Evolutionary conservation across 257 asterid species (phyloP), one percentile per base, ranked within the genome.

Genomic region (Misopates orontium): DNA sequence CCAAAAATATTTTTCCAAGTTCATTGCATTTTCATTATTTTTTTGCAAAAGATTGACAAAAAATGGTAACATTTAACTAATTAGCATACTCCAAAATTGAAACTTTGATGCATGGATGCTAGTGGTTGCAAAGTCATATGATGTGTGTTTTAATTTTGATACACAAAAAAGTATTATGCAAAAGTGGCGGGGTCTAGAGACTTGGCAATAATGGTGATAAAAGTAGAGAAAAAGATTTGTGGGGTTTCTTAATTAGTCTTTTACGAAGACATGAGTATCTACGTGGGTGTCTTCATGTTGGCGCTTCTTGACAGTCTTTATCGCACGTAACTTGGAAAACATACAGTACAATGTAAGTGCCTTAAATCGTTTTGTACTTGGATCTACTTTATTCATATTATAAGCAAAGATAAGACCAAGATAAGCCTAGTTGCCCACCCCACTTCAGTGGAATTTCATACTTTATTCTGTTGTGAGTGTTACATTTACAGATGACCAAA

Each of bases 241-340:
- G 52, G 80, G 71, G 81, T 75, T 75, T 73, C 75, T 67, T 74
- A 63, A 64, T 80, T 76, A 64, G 68, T 70, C 68, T 69, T 75
- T 71, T 70, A 36, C 75, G 71, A 68, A 55, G 65, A 77, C 82
- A 84, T 67, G 78, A 73, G 74, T 67, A 78, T 80, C 85, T 68
- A 68, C 42, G 77, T 79, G 80, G 83, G 83, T 66, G 81, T 77
- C 81, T 69, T 78, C 71, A 63, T 74, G 79, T 57, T 74, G 85
- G 78, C 63, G 52, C 67, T 76, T 73, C 78, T 74, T 70, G 32
- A 44, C 59, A 55, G 64, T 61, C 20, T 70, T 66, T 55, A 2
- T 59, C 44, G 69, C 66, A 61, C 42, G 42, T 36, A 36, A 36
- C 42, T 36, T 9, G 11, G 42, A 1, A 4, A 9, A n/a, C n/a